Evolutionary conservation across 2,329 filamentous ascomycete genomes (phyloP).

Genomic region (Coccinonectria pachysandricola): DNA sequence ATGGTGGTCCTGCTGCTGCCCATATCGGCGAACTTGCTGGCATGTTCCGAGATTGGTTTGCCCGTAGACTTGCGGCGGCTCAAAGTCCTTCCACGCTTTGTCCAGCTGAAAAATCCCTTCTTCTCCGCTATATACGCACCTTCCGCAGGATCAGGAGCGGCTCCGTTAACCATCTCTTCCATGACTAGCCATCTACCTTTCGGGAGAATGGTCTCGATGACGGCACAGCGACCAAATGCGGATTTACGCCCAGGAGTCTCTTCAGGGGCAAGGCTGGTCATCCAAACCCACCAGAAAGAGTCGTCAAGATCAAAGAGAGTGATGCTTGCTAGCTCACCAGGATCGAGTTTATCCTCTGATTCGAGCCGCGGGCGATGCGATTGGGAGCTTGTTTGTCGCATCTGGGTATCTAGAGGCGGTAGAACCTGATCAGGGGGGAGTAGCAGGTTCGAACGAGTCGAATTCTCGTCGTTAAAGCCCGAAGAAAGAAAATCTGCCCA

Average conservation of each 20-base stretch:
- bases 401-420: conserved; percentile 66
- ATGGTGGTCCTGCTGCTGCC: conserved; percentile 71
- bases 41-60: conserved; percentile 45
- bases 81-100: conserved; percentile 52
- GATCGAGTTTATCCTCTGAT: conserved; percentile 60
- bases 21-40: conserved; percentile 32
- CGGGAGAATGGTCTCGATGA: conserved; percentile 78
- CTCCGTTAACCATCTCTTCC: conserved; percentile 93
- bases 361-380: conserved; percentile 69
- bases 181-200: conserved; percentile 85
- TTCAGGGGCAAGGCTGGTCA: conserved; percentile 86
- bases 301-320: conserved; percentile 79
- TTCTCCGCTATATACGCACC: conserved; percentile 92
- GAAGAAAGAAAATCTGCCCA: conserved; percentile 97
- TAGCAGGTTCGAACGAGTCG: conserved; percentile 53
- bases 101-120: conserved; percentile 88
- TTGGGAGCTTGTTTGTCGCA: conserved; percentile 74
- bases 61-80: conserved; percentile 61
- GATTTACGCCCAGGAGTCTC: conserved; percentile 79
- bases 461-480: conserved; percentile 73
- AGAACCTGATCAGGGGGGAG: conserved; percentile 88
- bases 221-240: conserved; percentile 84
- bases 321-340: conserved; percentile 91
- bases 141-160: conserved; percentile 71
- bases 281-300: conserved; percentile 99